These are phyloP conservation scores for Oryza longistaminata DNA, from an alignment of 176 grass and related monocot genomes.

Conservation along the genomic window DNA sequence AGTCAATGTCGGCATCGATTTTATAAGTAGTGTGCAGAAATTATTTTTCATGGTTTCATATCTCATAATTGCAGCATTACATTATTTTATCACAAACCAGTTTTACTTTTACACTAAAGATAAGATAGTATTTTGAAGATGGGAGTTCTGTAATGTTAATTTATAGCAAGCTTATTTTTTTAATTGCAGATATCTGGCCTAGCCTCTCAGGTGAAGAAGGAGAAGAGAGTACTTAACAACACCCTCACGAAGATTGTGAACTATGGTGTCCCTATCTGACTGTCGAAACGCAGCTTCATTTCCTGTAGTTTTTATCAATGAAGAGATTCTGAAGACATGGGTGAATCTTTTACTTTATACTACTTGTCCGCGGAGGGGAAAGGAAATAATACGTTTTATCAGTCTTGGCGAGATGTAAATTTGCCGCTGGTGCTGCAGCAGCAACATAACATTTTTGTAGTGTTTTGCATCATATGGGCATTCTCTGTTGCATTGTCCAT, in stretches of 20 bases:
- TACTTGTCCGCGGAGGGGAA: not conserved
- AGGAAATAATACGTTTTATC: constrained; percentile 25
- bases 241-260: constrained; percentile 36
- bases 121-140: not conserved
- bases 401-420: constrained; percentile 2
- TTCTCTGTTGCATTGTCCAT: not conserved
- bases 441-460: not conserved
- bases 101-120: not conserved
- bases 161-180: not conserved
- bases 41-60: not conserved
- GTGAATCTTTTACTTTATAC: not conserved
- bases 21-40: not conserved
- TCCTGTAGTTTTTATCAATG: not conserved
- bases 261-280: constrained; percentile 46
- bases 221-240: not conserved
- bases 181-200: not conserved
- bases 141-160: not conserved
- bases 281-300: not conserved
- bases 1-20: not conserved
- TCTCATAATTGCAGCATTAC: not conserved
- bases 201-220: not conserved
- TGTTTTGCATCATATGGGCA: not conserved
- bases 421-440: not conserved
- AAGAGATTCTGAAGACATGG: not conserved
- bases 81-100: not conserved